These are phyloP conservation scores for Backusella parvicylindrica DNA, from an alignment of 192 early-diverging fungal genomes.

Conservation along the genomic window DNA sequence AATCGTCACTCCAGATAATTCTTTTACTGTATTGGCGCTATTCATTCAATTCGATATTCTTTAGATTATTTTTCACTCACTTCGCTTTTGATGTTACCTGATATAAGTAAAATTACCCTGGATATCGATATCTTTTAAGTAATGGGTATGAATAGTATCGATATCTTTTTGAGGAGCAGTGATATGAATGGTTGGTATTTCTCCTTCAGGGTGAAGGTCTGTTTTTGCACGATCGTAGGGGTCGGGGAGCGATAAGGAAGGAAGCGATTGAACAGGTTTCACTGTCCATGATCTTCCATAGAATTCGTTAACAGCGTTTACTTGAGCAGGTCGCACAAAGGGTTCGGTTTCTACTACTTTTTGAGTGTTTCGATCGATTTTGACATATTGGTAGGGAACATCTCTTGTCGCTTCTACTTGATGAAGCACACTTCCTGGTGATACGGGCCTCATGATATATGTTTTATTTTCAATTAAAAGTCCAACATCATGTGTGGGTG, in stretches of 20 bases:
- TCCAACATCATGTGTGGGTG: background rate
- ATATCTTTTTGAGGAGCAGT: background rate
- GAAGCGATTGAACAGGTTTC: background rate
- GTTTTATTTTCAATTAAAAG: background rate
- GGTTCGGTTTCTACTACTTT: constrained; percentile 1
- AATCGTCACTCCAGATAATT: background rate
- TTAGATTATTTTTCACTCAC: no score
- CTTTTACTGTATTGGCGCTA: constrained; percentile 6
- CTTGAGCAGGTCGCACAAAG: background rate
- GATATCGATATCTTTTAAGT: constrained; percentile 10
- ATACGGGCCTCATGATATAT: background rate
- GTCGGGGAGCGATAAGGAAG: background rate
- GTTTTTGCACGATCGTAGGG: background rate
- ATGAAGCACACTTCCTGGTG: background rate
- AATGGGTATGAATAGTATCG: constrained; percentile 13
- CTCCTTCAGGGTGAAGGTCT: constrained; percentile 6
- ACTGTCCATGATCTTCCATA: constrained; percentile 15
- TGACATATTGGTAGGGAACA: constrained; percentile 2
- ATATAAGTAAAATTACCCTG: constrained; percentile 21
- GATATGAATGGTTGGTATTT: constrained; percentile 23
- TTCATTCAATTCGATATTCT: background rate
- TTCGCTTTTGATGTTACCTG: constrained; percentile 1
- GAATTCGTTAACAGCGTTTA: background rate
- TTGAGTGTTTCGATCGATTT: background rate
- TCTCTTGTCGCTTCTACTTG: constrained; percentile 3